Evolutionary conservation across 176 grass and related monocot genomes (phyloP), one percentile per base, ranked within the genome.

Genomic region (Eleusine indica): DNA sequence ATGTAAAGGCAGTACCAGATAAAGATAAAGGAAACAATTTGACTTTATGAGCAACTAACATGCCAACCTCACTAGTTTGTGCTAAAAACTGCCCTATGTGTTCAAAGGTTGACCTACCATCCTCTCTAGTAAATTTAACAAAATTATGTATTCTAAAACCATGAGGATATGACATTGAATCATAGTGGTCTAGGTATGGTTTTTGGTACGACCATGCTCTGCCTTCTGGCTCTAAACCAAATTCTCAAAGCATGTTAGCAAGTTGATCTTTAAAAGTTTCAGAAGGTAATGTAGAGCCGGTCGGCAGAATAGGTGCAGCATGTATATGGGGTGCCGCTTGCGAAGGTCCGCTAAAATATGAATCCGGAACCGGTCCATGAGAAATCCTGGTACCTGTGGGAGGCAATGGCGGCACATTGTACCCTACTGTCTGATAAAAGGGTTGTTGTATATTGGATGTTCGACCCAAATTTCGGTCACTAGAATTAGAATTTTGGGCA

Each of bases 71-170:
- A 32, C 14, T 65, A 3, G 21, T 29, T 29, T 77, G 39, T 28
- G 52, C 52, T 6, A 54, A 54, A 54, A 54, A 54, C 6, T 54
- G 14, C 3, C 75, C 75, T 17, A 63, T 17, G 25, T 77, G 56
- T 21, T 63, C 75, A 43, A 44, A 78, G 19, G 75, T 78, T 0
- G n/a, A 46, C 7, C 58, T 78, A 66, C 42, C 25, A 48, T 78
- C 58, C 22, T 78, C 47, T 1, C 78, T 32, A 0, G 46, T 80
- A 22, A 80, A 80, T 14, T 80, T 80, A 68, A 53, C 9, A 56
- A 80, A 80, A 40, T 54, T 30, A 9, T 18, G 47, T 69, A 80
- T 28, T 80, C 8, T 80, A 41, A 80, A 80, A 40, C 64, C 78
- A 22, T 18, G 48, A 40, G 78, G 78, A 22, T 80, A 69, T 3